Evolutionary conservation across 2,329 filamentous ascomycete species (phyloP).

Genomic region (Cadophora sp.): DNA sequence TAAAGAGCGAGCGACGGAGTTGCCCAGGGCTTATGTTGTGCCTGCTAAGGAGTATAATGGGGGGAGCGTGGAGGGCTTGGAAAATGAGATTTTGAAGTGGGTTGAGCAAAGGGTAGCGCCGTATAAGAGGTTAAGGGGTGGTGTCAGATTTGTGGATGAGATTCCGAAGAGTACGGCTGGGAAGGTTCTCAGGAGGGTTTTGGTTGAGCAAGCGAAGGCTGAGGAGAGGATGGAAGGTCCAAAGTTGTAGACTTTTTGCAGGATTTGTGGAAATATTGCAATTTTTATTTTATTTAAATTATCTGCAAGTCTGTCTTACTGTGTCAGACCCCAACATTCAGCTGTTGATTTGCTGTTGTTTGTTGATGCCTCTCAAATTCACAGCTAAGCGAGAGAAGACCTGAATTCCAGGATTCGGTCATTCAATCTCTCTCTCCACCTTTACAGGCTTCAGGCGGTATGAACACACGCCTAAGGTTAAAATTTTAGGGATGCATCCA

Average conservation of each 20-base stretch:
- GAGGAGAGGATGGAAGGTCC: constrained; percentile 10
- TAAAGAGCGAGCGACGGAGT: constrained; percentile 67
- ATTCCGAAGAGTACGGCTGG: constrained; percentile 72
- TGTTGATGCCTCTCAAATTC: too few species aligned
- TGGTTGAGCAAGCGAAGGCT: constrained; percentile 50
- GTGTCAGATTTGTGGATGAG: constrained; percentile 67
- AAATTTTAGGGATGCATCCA: too few species aligned
- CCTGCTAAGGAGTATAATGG: constrained; percentile 41
- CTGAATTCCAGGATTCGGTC: too few species aligned
- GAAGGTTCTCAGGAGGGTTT: constrained; percentile 56
- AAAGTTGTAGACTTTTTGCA: constrained; percentile 11
- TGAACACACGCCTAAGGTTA: too few species aligned
- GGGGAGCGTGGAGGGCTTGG: constrained; percentile 8
- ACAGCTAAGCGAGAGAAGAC: too few species aligned
- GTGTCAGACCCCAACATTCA: too few species aligned
- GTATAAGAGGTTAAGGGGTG: constrained; percentile 74
- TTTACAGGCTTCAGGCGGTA: too few species aligned
- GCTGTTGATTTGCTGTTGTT: too few species aligned
- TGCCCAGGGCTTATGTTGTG: constrained; percentile 71
- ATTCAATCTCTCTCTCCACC: too few species aligned
- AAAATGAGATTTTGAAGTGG: constrained; percentile 59
- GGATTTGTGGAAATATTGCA: too few species aligned
- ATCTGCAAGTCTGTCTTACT: too few species aligned
- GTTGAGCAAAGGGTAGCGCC: constrained; percentile 64
- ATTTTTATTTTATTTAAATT: too few species aligned